Evolutionary conservation across 2,329 filamentous ascomycete species (phyloP).

Genomic region (Colletotrichum sp.): DNA sequence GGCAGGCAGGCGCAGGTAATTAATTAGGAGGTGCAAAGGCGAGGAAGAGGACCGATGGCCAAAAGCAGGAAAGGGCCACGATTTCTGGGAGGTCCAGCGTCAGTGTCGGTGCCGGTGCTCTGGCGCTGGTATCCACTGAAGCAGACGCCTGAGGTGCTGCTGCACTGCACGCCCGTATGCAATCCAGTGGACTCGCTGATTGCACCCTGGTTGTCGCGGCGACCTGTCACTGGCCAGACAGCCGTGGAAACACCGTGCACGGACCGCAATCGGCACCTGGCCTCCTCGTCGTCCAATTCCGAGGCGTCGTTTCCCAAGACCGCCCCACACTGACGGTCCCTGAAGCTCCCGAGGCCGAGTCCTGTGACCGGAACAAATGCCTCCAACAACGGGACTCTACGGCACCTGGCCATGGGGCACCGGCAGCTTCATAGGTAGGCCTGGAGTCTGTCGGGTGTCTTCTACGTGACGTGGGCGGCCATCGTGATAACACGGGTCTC

Average conservation of each 20-base stretch:
- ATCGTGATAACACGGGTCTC: background rate
- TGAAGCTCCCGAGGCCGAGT: slow-evolving; percentile 17
- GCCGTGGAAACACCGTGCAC: background rate
- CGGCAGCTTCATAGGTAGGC: background rate
- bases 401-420: background rate
- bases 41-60: background rate
- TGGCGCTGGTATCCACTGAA: background rate
- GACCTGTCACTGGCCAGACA: background rate
- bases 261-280: background rate
- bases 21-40: background rate
- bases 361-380: background rate
- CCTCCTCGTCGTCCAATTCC: background rate
- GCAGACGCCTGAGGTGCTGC: background rate
- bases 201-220: slow-evolving; percentile 10
- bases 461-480: background rate
- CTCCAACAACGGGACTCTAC: background rate
- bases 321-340: background rate
- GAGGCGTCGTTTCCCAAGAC: background rate
- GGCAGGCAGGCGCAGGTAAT: background rate
- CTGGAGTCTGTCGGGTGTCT: background rate
- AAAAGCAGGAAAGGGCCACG: background rate
- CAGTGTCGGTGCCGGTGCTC: background rate
- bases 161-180: background rate
- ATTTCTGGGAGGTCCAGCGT: background rate
- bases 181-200: background rate